Percentiles rank a stretch among this genome's conserved stretches.
phyloP scores from a whole-genome alignment of 1,139 yeast genomes.

The Groenewaldozyma sp. region DNA sequence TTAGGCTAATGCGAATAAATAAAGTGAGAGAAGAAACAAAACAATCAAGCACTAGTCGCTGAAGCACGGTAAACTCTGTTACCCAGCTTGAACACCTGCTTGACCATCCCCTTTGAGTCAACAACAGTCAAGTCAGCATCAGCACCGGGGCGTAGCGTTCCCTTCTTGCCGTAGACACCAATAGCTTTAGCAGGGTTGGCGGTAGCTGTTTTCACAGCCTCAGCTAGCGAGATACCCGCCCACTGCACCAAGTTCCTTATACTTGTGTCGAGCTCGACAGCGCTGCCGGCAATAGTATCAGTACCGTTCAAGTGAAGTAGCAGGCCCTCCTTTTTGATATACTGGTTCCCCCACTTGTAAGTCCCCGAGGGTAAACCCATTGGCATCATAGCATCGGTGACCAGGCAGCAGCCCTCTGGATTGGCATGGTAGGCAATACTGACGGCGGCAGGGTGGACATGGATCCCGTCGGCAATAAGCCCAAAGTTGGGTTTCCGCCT shows the following conservation, averaged over 20 bases:
- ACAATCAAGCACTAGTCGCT: too few species aligned
- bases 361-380: conserved; percentile 39
- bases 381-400: conserved; percentile 51
- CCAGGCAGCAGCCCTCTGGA: conserved; percentile 49
- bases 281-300: conserved; percentile 55
- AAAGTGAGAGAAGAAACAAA: too few species aligned
- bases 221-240: conserved; percentile 43
- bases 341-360: conserved; percentile 32
- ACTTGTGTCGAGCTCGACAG: conserved; percentile 48
- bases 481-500: conserved; percentile 43
- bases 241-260: conserved; percentile 46
- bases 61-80: conserved; percentile 24
- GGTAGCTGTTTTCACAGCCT: conserved; percentile 50
- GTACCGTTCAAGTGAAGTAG: conserved; percentile 46
- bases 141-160: conserved; percentile 45
- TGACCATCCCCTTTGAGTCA: conserved; percentile 38
- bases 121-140: conserved; percentile 53
- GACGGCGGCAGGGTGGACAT: conserved; percentile 52
- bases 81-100: conserved; percentile 46
- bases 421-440: conserved; percentile 45
- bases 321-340: conserved; percentile 43
- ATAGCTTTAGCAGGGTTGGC: conserved; percentile 48
- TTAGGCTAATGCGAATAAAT: too few species aligned
- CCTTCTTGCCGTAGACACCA: conserved; percentile 39
- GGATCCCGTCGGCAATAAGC: conserved; percentile 53